A percentile compares a stretch with the other conserved stretches of the same genome.
phyloP scores from a whole-genome alignment of 371 early-diverging fungal species.

The Apophysomyces ossiformis region DNA sequence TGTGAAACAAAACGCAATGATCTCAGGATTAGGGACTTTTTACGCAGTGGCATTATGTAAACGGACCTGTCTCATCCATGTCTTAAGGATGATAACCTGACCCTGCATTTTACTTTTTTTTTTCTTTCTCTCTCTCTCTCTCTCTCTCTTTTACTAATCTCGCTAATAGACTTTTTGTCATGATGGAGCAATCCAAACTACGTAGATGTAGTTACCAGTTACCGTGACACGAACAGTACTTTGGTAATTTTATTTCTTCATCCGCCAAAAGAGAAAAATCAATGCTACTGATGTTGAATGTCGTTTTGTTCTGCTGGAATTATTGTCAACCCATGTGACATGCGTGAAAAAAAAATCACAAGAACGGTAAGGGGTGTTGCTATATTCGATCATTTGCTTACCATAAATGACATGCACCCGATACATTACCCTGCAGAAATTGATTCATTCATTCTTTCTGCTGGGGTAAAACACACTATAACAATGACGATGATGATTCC shows the following conservation, averaged over 20 bases:
- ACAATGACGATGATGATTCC: too few species aligned
- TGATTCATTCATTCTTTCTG: neutral
- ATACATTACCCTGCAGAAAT: neutral
- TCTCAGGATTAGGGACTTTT: too few species aligned
- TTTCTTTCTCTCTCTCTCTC: neutral
- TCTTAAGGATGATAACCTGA: slow-evolving; percentile 2
- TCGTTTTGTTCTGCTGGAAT: too few species aligned
- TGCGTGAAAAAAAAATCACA: neutral
- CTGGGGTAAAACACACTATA: neutral
- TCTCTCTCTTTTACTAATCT: neutral
- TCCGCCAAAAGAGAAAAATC: too few species aligned
- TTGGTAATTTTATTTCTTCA: too few species aligned
- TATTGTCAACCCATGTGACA: neutral
- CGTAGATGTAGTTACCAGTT: too few species aligned
- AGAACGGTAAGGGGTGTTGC: neutral
- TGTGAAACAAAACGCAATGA: too few species aligned
- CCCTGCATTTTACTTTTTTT: slow-evolving; percentile 2
- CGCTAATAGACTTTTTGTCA: neutral
- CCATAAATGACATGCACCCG: slow-evolving; percentile 8
- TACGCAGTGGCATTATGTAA: neutral
- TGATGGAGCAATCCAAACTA: neutral
- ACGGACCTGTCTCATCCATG: neutral
- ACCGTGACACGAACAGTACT: too few species aligned
- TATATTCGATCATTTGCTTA: neutral
- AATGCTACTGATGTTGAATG: too few species aligned